These are phyloP conservation scores for Serendipita sp. DNA, from an alignment of 768 basidiomycete species.

Conservation along the genomic window DNA sequence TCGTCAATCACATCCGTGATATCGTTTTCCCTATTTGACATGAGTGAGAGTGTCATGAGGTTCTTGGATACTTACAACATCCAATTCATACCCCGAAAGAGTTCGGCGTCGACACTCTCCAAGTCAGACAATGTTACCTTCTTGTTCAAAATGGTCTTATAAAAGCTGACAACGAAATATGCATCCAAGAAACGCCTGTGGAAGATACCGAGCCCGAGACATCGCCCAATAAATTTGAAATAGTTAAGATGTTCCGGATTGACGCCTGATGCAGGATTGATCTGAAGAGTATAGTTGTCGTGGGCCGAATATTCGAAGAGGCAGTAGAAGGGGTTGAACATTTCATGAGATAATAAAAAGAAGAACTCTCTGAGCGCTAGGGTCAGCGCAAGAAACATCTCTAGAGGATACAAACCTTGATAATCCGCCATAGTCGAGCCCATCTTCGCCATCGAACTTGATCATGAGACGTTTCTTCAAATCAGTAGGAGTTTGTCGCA, in stretches of 20 bases:
- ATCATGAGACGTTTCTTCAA: conserved; percentile 56
- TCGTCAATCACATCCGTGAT: conserved; percentile 62
- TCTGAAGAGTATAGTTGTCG: conserved; percentile 68
- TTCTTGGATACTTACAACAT: conserved; percentile 41
- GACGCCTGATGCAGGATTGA: conserved; percentile 58
- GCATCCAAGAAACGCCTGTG: conserved; percentile 64
- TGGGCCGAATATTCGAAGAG: conserved; percentile 65
- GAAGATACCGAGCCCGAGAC: conserved; percentile 59
- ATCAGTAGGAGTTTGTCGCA: conserved; percentile 59
- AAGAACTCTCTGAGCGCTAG: conserved; percentile 52
- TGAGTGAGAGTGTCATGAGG: conserved; percentile 4
- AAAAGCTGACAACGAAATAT: conserved; percentile 65
- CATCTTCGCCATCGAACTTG: conserved; percentile 65
- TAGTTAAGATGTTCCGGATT: conserved; percentile 66
- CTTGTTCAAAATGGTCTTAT: conserved; percentile 60
- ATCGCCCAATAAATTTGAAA: conserved; percentile 67
- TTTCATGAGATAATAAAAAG: conserved; percentile 67
- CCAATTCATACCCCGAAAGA: conserved; percentile 53
- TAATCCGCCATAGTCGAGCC: conserved; percentile 62
- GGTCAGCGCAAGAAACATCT: neutral
- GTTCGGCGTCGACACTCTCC: conserved; percentile 50
- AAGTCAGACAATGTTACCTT: conserved; percentile 43
- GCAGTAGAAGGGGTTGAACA: conserved; percentile 72
- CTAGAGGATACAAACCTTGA: conserved; percentile 32
- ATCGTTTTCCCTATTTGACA: conserved; percentile 41